phyloP scores from a whole-genome alignment of 2,329 filamentous ascomycete genomes.

The Beauveria sp. region DNA sequence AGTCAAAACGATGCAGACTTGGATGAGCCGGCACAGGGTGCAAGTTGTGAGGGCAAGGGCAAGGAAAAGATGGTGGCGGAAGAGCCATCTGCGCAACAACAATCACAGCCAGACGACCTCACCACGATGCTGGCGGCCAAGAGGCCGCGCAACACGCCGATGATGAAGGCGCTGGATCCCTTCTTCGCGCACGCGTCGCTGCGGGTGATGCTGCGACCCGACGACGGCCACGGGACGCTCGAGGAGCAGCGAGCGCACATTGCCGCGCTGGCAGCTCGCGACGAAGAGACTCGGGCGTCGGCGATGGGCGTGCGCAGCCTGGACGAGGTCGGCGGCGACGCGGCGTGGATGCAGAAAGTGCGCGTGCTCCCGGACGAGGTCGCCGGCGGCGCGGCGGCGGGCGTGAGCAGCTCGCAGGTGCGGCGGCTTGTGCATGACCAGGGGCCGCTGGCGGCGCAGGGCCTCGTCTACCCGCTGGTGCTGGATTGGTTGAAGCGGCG shows the following conservation, averaged over 20 bases:
- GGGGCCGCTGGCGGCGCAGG: conserved; percentile 39
- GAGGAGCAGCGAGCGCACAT: conserved; percentile 39
- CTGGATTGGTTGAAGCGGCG: conserved; percentile 49
- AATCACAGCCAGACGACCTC: not conserved
- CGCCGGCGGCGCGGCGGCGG: conserved; percentile 28
- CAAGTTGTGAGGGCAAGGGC: not conserved
- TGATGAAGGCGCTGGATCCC: conserved; percentile 48
- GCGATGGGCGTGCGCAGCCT: conserved; percentile 23
- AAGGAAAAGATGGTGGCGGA: not conserved
- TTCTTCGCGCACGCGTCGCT: conserved; percentile 58
- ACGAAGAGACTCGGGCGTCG: conserved; percentile 19
- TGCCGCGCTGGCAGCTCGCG: conserved; percentile 28
- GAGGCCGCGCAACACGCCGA: conserved; percentile 17
- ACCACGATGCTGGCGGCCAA: not conserved
- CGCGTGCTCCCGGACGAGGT: conserved; percentile 51
- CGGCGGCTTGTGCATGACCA: conserved; percentile 43
- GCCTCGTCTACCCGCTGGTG: conserved; percentile 51
- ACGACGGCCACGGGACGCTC: conserved; percentile 49
- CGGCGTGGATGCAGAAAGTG: conserved; percentile 52
- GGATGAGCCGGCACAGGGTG: not conserved
- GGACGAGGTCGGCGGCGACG: conserved; percentile 45
- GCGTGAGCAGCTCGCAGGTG: conserved; percentile 55
- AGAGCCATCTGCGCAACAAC: not conserved
- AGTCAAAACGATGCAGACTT: not conserved
- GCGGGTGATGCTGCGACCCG: conserved; percentile 55